Evolutionary conservation across 2,329 filamentous ascomycete genomes (phyloP).

Genomic region (Niveomyces coronatus): DNA sequence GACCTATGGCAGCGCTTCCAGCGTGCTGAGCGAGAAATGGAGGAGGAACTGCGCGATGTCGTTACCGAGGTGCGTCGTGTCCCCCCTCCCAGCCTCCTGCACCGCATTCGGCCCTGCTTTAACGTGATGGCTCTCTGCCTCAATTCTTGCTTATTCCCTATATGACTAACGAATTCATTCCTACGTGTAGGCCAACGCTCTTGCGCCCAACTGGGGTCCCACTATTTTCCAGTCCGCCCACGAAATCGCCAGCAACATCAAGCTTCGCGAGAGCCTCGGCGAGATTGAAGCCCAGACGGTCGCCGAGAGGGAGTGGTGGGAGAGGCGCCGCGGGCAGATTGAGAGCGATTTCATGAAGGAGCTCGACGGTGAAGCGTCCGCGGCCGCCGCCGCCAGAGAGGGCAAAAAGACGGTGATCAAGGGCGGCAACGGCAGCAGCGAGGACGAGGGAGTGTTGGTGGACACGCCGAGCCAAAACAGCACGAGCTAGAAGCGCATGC

Average conservation of each 20-base stretch:
- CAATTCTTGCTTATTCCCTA: background rate
- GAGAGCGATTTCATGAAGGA: conserved; percentile 76
- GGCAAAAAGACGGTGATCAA: conserved; percentile 22
- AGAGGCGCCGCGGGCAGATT: conserved; percentile 65
- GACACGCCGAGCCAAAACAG: conserved; percentile 36
- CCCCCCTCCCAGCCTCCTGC: background rate
- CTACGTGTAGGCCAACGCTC: conserved; percentile 67
- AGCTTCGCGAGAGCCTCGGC: conserved; percentile 63
- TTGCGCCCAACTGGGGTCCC: conserved; percentile 81
- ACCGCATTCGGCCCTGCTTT: too few species aligned
- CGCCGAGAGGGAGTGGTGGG: conserved; percentile 86
- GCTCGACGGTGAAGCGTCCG: conserved; percentile 44
- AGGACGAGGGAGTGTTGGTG: conserved; percentile 57
- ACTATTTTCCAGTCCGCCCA: conserved; percentile 95
- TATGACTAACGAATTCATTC: conserved; percentile 5
- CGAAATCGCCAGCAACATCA: conserved; percentile 81
- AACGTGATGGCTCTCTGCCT: background rate
- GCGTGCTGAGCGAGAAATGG: conserved; percentile 93
- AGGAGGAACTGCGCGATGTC: conserved; percentile 89
- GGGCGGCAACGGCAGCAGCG: conserved; percentile 16
- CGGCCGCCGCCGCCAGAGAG: conserved; percentile 27
- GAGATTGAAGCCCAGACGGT: conserved; percentile 63
- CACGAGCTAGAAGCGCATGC: conserved; percentile 44
- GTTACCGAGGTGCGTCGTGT: conserved; percentile 64
- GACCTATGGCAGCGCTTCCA: conserved; percentile 90